phyloP scores from a whole-genome alignment of 345 rosid species.

The Heritiera littoralis region DNA sequence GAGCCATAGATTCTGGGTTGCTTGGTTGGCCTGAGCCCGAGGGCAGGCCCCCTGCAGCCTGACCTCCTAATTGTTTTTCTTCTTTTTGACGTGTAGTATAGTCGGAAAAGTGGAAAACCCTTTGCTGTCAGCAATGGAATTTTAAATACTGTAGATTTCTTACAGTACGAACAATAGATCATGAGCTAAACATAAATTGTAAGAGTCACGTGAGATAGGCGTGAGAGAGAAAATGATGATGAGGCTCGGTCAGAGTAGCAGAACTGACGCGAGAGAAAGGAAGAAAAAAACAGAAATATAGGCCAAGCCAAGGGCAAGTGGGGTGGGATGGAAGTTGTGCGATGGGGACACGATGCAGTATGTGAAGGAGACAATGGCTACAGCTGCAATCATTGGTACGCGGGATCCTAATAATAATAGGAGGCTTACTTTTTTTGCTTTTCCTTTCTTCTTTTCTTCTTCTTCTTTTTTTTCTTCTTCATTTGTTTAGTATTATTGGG shows the following conservation, averaged over 20 bases:
- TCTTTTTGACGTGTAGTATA: neutral
- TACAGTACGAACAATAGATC: neutral
- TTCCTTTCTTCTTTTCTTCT: neutral
- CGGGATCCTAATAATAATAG: slow-evolving; percentile 28
- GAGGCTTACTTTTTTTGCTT: neutral
- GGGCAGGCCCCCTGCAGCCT: neutral
- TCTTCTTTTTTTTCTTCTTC: neutral
- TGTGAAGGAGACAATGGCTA: slow-evolving; percentile 38
- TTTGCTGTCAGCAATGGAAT: neutral
- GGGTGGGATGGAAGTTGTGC: slow-evolving; percentile 1
- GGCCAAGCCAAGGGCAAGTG: too few species aligned
- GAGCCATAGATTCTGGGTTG: neutral
- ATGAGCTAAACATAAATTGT: neutral
- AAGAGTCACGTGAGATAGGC: slow-evolving; percentile 38
- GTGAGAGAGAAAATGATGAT: slow-evolving; percentile 25
- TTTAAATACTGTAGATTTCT: neutral
- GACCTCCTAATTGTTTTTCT: neutral
- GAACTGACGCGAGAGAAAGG: neutral
- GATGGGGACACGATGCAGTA: slow-evolving; percentile 36
- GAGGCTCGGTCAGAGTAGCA: neutral
- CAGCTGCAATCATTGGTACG: slow-evolving; percentile 56
- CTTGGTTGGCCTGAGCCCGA: neutral
- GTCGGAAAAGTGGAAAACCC: neutral
- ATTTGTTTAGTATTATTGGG: neutral
- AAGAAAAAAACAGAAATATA: neutral